Evolutionary conservation across 2,329 filamentous ascomycete genomes (phyloP).

Genomic region (Verticillium zaregamsianum): DNA sequence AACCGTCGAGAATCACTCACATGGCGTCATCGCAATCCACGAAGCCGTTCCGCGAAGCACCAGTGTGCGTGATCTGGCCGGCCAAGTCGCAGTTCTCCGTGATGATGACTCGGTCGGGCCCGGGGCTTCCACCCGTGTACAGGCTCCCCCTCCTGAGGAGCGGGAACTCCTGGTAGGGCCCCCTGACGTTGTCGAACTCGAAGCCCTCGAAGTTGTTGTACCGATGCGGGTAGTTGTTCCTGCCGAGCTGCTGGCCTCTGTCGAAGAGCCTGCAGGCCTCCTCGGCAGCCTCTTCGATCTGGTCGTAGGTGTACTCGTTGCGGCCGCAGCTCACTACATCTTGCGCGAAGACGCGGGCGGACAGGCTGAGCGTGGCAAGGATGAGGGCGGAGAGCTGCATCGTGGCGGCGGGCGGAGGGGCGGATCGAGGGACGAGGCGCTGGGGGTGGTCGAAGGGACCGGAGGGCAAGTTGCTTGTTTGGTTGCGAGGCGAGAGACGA

Average conservation of each 20-base stretch:
- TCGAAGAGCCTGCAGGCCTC: slow-evolving; percentile 48
- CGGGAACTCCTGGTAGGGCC: slow-evolving; percentile 62
- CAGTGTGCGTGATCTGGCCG: slow-evolving; percentile 66
- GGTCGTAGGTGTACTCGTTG: slow-evolving; percentile 43
- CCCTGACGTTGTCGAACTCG: slow-evolving; percentile 46
- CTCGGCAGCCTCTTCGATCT: slow-evolving; percentile 44
- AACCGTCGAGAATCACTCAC: neutral
- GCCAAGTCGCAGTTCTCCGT: slow-evolving; percentile 51
- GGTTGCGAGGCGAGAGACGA: neutral
- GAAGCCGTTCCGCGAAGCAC: slow-evolving; percentile 60
- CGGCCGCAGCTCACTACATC: slow-evolving; percentile 47
- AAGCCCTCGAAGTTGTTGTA: slow-evolving; percentile 64
- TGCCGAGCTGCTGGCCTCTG: slow-evolving; percentile 29
- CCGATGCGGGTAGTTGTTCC: slow-evolving; percentile 46
- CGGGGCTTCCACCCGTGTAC: slow-evolving; percentile 57
- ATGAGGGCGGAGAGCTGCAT: slow-evolving; percentile 7
- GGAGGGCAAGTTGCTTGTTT: no score
- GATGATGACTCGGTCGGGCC: slow-evolving; percentile 67
- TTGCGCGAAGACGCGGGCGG: slow-evolving; percentile 21
- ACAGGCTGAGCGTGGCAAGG: slow-evolving; percentile 7
- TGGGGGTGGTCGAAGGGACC: neutral
- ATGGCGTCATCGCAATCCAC: slow-evolving; percentile 46
- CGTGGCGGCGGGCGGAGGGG: neutral
- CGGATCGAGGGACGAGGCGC: neutral
- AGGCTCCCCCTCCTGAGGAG: slow-evolving; percentile 42